A percentile compares a stretch with the other conserved stretches of the same genome.
Evolutionary conservation across 257 asterid genomes (phyloP).

Genomic region (Salvia miltiorrhiza): DNA sequence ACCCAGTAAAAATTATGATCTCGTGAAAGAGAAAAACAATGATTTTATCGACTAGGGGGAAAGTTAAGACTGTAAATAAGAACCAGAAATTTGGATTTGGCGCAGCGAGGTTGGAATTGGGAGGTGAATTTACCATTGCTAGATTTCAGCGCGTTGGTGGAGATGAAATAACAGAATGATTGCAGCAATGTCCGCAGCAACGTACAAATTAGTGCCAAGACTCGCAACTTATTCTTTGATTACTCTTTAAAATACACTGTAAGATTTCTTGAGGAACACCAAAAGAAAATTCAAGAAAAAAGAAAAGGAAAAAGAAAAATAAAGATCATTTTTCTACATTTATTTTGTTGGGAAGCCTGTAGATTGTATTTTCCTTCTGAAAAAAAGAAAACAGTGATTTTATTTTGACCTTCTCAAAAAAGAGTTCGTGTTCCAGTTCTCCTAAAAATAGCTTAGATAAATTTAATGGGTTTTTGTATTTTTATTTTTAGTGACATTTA

Average conservation of each 20-base stretch:
- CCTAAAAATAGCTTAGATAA: too few relatives aligned
- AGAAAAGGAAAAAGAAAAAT: neutral
- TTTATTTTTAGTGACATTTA: too few relatives aligned
- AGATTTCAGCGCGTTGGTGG: constrained; percentile 23
- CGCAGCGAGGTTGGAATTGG: neutral
- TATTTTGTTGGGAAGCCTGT: too few relatives aligned
- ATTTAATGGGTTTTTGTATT: too few relatives aligned
- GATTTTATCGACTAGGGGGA: neutral
- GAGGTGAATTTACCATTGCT: constrained; percentile 30
- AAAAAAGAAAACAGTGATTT: too few relatives aligned
- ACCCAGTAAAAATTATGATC: neutral
- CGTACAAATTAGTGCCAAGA: neutral
- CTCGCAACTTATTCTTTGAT: neutral
- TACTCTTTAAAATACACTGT: neutral
- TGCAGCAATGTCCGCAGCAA: constrained; percentile 10
- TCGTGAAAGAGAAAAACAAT: neutral
- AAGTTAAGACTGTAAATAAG: neutral
- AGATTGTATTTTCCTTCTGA: too few relatives aligned
- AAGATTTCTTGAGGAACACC: neutral
- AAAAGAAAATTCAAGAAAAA: neutral
- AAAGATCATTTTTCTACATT: too few relatives aligned
- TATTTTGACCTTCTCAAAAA: too few relatives aligned
- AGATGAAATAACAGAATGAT: constrained; percentile 13
- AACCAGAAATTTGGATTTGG: neutral
- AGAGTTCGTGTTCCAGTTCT: too few relatives aligned